These are phyloP conservation scores for Petunia hybrid DNA, from an alignment of 305 asterid genomes.

Conservation along the genomic window DNA sequence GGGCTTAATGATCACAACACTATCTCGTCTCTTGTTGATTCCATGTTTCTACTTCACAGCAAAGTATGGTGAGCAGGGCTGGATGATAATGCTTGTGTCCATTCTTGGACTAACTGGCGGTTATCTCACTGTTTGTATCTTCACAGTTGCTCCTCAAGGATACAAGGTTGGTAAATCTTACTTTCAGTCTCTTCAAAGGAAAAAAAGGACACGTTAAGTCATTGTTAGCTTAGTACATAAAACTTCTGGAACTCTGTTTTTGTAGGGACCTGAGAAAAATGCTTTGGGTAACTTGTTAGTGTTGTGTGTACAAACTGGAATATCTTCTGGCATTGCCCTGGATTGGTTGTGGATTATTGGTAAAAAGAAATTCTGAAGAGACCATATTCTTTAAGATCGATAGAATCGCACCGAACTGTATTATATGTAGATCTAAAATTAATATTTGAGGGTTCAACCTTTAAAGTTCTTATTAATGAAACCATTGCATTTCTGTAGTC, in stretches of 20 bases:
- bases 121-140: conserved; percentile 52
- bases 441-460: too few species aligned
- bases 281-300: conserved; percentile 50
- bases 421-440: too few species aligned
- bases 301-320: conserved; percentile 45
- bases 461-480: too few species aligned
- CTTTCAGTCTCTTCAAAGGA: neutral
- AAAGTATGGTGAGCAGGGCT: conserved; percentile 53
- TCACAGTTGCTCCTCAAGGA: conserved; percentile 53
- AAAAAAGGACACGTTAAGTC: neutral
- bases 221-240: neutral
- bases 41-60: conserved; percentile 57
- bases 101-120: conserved; percentile 53
- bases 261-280: conserved; percentile 52
- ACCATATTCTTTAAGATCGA: neutral
- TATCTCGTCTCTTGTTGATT: conserved; percentile 46
- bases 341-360: conserved; percentile 54
- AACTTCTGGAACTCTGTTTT: neutral
- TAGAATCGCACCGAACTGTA: too few species aligned
- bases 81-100: conserved; percentile 56
- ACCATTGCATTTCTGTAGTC: too few species aligned
- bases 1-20: conserved; percentile 43
- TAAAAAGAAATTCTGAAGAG: conserved; percentile 28
- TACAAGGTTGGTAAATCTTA: conserved; percentile 46
- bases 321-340: conserved; percentile 45